These are phyloP conservation scores for Lactarius deliciosus DNA, from an alignment of 768 basidiomycete genomes.

Conservation along the genomic window DNA sequence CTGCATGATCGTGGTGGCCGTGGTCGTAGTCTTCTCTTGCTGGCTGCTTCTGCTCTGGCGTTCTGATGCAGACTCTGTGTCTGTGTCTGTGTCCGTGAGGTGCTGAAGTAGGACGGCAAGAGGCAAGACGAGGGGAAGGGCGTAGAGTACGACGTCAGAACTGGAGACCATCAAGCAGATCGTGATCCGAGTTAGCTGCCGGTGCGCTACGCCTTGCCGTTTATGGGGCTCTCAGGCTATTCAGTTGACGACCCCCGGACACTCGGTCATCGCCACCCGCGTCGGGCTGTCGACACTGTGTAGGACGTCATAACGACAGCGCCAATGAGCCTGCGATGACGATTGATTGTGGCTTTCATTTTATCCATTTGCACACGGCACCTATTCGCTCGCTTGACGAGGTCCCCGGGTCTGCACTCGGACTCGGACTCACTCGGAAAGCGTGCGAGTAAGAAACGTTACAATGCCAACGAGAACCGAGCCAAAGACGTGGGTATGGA, in stretches of 20 bases:
- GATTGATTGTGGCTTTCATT: neutral
- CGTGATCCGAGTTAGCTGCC: neutral
- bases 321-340: neutral
- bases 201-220: neutral
- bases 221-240: neutral
- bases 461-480: neutral
- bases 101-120: slow-evolving; percentile 34
- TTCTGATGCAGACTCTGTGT: slow-evolving; percentile 20
- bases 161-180: slow-evolving; percentile 26
- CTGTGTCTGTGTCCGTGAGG: neutral
- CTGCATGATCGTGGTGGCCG: slow-evolving; percentile 78
- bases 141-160: slow-evolving; percentile 34
- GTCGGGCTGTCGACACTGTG: too few species aligned
- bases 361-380: neutral
- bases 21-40: slow-evolving; percentile 36
- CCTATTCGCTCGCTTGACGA: neutral
- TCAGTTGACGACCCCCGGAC: neutral
- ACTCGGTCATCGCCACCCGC: neutral
- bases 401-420: neutral
- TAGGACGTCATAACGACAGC: too few species aligned
- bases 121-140: slow-evolving; percentile 37
- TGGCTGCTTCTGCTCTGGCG: slow-evolving; percentile 14
- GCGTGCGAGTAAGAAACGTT: neutral
- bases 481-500: neutral
- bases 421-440: neutral